phyloP scores from a whole-genome alignment of 805 yeast species.

The Ogataea sp. region DNA sequence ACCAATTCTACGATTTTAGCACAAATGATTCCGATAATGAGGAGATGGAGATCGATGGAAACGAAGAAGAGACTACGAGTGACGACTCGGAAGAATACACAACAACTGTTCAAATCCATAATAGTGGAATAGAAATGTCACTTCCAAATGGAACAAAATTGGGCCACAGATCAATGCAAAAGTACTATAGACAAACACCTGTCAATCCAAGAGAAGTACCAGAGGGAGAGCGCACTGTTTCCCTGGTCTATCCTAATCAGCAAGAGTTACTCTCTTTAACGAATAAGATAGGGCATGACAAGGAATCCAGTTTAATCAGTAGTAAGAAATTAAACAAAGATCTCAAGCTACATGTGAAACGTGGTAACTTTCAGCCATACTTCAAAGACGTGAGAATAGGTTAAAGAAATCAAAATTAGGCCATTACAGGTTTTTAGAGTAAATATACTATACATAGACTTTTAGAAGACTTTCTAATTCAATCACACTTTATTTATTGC shows the following conservation, averaged over 20 bases:
- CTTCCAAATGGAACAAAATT: slow-evolving; percentile 71
- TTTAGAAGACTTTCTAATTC: background rate
- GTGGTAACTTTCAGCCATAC: slow-evolving; percentile 69
- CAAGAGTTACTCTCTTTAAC: slow-evolving; percentile 8
- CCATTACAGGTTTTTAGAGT: too few relatives aligned
- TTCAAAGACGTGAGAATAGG: slow-evolving; percentile 42
- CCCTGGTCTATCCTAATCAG: slow-evolving; percentile 10
- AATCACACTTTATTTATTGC: background rate
- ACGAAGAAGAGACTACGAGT: slow-evolving; percentile 16
- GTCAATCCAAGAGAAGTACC: slow-evolving; percentile 34
- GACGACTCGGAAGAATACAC: slow-evolving; percentile 15
- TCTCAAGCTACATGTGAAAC: slow-evolving; percentile 44
- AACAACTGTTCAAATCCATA: slow-evolving; percentile 21
- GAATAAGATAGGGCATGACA: slow-evolving; percentile 32
- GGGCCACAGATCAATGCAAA: slow-evolving; percentile 69
- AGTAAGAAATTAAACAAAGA: slow-evolving; percentile 19
- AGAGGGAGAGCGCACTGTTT: slow-evolving; percentile 57
- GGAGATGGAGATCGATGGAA: slow-evolving; percentile 12
- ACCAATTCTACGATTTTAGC: slow-evolving; percentile 69
- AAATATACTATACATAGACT: too few relatives aligned
- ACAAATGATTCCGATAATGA: slow-evolving; percentile 23
- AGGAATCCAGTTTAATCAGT: slow-evolving; percentile 26
- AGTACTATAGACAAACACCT: slow-evolving; percentile 59
- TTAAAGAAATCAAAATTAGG: too few relatives aligned
- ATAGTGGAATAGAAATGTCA: slow-evolving; percentile 50